Base-by-base conservation (phyloP, 1,139 yeast genomes). In the Hyphopichia pseudoburtonii region DNA sequence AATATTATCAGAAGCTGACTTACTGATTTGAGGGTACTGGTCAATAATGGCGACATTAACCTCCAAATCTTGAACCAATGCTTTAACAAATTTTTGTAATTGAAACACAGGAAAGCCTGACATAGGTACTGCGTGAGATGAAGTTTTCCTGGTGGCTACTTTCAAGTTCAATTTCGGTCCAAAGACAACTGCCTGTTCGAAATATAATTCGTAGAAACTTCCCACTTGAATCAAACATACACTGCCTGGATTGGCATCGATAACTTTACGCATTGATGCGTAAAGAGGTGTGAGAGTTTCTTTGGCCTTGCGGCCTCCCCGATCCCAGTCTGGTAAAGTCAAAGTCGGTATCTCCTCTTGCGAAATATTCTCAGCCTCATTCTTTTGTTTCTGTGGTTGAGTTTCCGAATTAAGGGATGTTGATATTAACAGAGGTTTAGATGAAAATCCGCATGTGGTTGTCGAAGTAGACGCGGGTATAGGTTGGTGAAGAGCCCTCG, bases 161-260 rank as follows among this genome's bases (percentile, higher is more conserved):
- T 67, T 63, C 21, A 92, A 62, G 26, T 90, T 90, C 36, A 92
- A 61, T 40, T 77, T 62, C 2, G 86, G 83, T 0, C 88, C 96
- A 56, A 74, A 82, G 28, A 70, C 70, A 18, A 78, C 78, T 0
- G 97, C 97, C 47, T 89, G 95, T 34, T 89, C 90, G 52, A 86
- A 88, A 54, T 90, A 90, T 6, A 90, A 62, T 51, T 89, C 97
- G 54, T 87, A 92, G 60, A 92, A 92, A 26, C 94, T 79, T 0
- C 92, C 63, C n/a, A 92, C 95, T 52, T 89, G 96, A 1, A 94
- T 82, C 30, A 92, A 61, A 9, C 92, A 85, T 1, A 90, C 89
- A 42, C 88, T 80, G 2, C 78, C 85, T 4, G 82, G 80, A 40
- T 66, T 62, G 25, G 56, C 45, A 32, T 66, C 67, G 15, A 70